phyloP scores from a whole-genome alignment of 768 basidiomycete genomes.

The Termitomyces sp. region DNA sequence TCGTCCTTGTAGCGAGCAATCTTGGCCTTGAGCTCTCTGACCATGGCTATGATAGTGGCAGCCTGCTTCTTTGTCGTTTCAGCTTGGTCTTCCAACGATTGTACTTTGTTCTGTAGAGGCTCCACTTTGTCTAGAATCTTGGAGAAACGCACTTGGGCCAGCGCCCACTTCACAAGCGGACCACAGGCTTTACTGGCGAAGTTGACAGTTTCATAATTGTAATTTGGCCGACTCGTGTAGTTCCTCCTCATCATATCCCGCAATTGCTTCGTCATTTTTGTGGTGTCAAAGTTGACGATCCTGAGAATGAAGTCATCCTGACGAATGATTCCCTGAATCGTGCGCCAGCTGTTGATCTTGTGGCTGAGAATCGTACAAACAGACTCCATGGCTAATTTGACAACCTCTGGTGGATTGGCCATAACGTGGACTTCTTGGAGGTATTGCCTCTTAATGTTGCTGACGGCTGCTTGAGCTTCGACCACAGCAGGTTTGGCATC shows the following conservation, averaged over 20 bases:
- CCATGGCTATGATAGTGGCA: slow-evolving; percentile 84
- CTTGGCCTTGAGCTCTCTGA: slow-evolving; percentile 88
- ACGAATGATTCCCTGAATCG: slow-evolving; percentile 93
- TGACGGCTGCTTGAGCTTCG: slow-evolving; percentile 95
- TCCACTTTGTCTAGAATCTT: slow-evolving; percentile 97
- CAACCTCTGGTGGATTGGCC: slow-evolving; percentile 97
- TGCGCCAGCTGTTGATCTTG: slow-evolving; percentile 95
- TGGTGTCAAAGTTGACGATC: slow-evolving; percentile 95
- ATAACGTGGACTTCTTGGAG: slow-evolving; percentile 96
- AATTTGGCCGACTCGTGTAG: slow-evolving; percentile 86
- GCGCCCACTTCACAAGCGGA: slow-evolving; percentile 96
- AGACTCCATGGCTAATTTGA: slow-evolving; percentile 98
- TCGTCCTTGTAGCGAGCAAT: slow-evolving; percentile 96
- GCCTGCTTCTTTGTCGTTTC: slow-evolving; percentile 96
- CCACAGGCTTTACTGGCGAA: slow-evolving; percentile 96
- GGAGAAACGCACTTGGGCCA: slow-evolving; percentile 96
- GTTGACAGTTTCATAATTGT: slow-evolving; percentile 94
- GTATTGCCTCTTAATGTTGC: slow-evolving; percentile 93
- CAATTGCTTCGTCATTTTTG: slow-evolving; percentile 83
- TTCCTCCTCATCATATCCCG: slow-evolving; percentile 92
- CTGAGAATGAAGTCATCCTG: slow-evolving; percentile 95
- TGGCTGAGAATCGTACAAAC: slow-evolving; percentile 96
- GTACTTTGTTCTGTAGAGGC: slow-evolving; percentile 93
- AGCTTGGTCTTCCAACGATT: slow-evolving; percentile 88
- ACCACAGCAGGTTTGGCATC: slow-evolving; percentile 97